These are phyloP conservation scores for Chaetoceros muelleri DNA, from an alignment of 108 stramenopile species.

Conservation along the genomic window DNA sequence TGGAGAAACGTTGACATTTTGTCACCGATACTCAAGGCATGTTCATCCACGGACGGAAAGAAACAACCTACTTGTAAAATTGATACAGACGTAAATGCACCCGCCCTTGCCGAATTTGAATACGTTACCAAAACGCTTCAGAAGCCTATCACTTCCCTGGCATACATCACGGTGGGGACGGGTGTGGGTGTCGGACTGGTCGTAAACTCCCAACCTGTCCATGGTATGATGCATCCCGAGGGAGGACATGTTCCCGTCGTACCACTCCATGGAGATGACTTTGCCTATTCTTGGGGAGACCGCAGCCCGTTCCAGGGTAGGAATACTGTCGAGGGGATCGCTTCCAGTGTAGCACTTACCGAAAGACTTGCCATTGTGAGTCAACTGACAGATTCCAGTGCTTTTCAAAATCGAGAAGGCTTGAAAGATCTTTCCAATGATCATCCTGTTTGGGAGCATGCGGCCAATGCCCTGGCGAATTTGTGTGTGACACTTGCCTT, in stretches of 20 bases:
- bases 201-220: conserved; percentile 70
- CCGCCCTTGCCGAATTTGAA: conserved; percentile 85
- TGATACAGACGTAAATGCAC: conserved; percentile 98
- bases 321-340: conserved; percentile 65
- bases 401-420: conserved; percentile 10
- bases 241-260: conserved; percentile 73
- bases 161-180: conserved; percentile 90
- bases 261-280: conserved; percentile 57
- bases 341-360: conserved; percentile 61
- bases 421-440: conserved; percentile 57
- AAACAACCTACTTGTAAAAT: conserved; percentile 33
- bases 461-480: conserved; percentile 87
- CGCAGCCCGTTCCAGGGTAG: conserved; percentile 45
- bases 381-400: conserved; percentile 11
- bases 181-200: conserved; percentile 94
- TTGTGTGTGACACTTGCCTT: conserved; percentile 80
- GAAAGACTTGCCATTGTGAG: conserved; percentile 35
- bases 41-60: conserved; percentile 12
- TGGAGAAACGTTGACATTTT: conserved; percentile 80
- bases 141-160: conserved; percentile 1
- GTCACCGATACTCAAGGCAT: conserved; percentile 42
- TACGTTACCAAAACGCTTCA: conserved; percentile 7
- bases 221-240: conserved; percentile 94
- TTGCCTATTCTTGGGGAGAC: conserved; percentile 83
- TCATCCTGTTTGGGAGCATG: conserved; percentile 80